These are phyloP conservation scores for Teratosphaeria destructans DNA, from an alignment of 2,329 filamentous ascomycete genomes.

Conservation along the genomic window DNA sequence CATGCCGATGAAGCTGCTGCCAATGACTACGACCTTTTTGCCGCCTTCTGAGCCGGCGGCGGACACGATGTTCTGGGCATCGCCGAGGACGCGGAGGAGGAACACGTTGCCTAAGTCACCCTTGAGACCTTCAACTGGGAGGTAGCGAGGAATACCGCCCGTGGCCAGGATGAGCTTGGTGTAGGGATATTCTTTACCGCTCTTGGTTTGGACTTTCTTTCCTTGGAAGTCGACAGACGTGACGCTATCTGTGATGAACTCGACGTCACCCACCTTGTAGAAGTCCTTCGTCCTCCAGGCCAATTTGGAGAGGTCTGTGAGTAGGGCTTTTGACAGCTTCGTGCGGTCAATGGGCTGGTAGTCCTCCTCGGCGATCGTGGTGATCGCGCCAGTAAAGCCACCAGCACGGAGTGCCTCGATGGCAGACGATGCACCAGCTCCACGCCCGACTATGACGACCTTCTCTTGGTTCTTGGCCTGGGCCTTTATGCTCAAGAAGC, in stretches of 20 bases:
- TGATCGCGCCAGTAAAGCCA: constrained; percentile 70
- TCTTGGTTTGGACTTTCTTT: constrained; percentile 65
- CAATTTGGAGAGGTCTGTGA: constrained; percentile 70
- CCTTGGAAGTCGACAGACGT: constrained; percentile 63
- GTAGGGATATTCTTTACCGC: constrained; percentile 62
- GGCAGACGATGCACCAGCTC: constrained; percentile 71
- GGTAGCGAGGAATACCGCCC: constrained; percentile 62
- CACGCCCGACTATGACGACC: constrained; percentile 77
- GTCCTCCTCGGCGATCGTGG: constrained; percentile 73
- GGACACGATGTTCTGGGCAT: constrained; percentile 65
- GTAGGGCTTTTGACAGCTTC: constrained; percentile 87
- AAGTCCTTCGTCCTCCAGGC: constrained; percentile 66
- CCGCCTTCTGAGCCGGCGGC: constrained; percentile 68
- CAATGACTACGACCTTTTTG: constrained; percentile 88
- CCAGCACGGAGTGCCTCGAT: constrained; percentile 73
- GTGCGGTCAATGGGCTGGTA: constrained; percentile 76
- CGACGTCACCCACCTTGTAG: constrained; percentile 55
- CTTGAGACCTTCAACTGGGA: constrained; percentile 79
- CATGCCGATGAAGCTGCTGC: constrained; percentile 96
- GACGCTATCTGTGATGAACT: constrained; percentile 48
- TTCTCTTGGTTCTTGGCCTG: constrained; percentile 48
- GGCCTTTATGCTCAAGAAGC: constrained; percentile 66
- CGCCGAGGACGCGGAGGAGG: constrained; percentile 63
- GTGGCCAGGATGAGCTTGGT: constrained; percentile 85
- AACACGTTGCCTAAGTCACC: constrained; percentile 75